Evolutionary conservation across 768 basidiomycete species (phyloP).

Genomic region (Nidula microcarpa): DNA sequence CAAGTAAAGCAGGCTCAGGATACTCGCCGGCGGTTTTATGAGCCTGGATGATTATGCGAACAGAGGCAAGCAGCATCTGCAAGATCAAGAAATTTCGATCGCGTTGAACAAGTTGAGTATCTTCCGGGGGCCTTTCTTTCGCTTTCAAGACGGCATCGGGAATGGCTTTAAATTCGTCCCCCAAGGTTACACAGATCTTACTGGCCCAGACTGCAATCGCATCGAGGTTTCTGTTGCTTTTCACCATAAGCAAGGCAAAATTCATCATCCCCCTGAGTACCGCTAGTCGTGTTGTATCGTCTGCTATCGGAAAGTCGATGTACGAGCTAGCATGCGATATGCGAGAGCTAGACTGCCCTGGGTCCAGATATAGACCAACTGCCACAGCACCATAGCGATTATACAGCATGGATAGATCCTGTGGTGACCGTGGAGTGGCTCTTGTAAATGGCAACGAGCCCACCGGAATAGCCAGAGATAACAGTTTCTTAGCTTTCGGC

Average conservation of each 20-base stretch:
- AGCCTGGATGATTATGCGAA: constrained; percentile 48
- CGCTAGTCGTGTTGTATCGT: constrained; percentile 61
- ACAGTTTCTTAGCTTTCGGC: constrained; percentile 57
- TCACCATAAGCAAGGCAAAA: constrained; percentile 58
- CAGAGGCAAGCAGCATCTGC: constrained; percentile 52
- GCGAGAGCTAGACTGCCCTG: constrained; percentile 43
- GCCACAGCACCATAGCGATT: constrained; percentile 79
- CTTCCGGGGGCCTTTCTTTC: neutral
- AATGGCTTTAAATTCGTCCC: constrained; percentile 45
- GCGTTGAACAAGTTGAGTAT: neutral
- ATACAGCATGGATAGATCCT: constrained; percentile 71
- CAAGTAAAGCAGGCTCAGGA: constrained; percentile 53
- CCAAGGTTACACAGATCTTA: constrained; percentile 52
- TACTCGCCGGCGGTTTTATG: constrained; percentile 35
- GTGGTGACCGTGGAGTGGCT: constrained; percentile 39
- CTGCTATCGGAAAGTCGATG: constrained; percentile 62
- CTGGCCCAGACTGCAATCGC: constrained; percentile 62
- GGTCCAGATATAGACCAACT: constrained; percentile 65
- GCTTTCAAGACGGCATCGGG: neutral
- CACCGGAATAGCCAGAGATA: constrained; percentile 71
- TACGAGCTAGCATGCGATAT: constrained; percentile 66
- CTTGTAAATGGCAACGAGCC: constrained; percentile 65
- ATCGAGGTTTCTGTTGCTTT: constrained; percentile 44
- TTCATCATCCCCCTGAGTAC: constrained; percentile 74
- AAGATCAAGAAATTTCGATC: constrained; percentile 25